Evolutionary conservation across 345 rosid species (phyloP).

Genomic region (Gossypium sturtianum): DNA sequence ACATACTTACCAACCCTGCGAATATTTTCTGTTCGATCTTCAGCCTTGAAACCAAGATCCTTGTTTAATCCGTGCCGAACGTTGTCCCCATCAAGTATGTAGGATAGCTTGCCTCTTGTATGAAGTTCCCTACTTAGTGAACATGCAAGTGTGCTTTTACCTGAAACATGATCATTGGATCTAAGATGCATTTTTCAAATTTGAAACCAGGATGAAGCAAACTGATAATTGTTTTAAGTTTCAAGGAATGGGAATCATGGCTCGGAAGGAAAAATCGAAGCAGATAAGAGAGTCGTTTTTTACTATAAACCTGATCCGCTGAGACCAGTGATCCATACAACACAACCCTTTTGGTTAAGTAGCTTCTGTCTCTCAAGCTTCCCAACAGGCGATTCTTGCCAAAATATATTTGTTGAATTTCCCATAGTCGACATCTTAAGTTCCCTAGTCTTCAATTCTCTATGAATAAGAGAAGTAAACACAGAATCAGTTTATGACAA

Average conservation of each 20-base stretch:
- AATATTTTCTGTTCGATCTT: constrained; percentile 86
- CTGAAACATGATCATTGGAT: constrained; percentile 26
- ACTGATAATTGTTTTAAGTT: not conserved
- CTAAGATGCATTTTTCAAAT: not conserved
- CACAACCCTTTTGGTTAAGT: constrained; percentile 84
- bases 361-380: constrained; percentile 71
- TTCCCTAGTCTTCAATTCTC: constrained; percentile 12
- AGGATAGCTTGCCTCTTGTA: constrained; percentile 69
- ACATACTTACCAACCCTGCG: constrained; percentile 81
- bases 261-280: not conserved
- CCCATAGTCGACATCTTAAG: constrained; percentile 60
- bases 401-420: constrained; percentile 71
- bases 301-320: constrained; percentile 80
- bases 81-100: constrained; percentile 89
- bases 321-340: constrained; percentile 95
- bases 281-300: not conserved
- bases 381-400: constrained; percentile 90
- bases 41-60: constrained; percentile 77
- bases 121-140: constrained; percentile 63
- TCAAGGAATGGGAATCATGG: not conserved
- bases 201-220: not conserved
- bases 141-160: constrained; percentile 91
- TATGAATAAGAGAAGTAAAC: not conserved
- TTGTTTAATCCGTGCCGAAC: constrained; percentile 88
- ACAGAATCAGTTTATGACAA: constrained; percentile 3